Evolutionary conservation across 202 grass and related monocot genomes (phyloP).

Genomic region (Schoenoplectus triqueter): DNA sequence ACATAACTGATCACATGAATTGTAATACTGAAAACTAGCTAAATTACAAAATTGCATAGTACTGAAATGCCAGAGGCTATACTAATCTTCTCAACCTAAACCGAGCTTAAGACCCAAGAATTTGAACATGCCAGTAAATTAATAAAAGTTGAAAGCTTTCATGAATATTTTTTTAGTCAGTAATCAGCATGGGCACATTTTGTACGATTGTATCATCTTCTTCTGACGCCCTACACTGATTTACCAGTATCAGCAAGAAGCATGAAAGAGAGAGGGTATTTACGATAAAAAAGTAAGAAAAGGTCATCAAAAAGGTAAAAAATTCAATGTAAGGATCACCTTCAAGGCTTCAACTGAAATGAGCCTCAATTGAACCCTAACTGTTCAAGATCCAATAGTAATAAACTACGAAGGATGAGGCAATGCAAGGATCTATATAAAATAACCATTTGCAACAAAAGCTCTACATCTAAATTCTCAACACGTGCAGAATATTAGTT

Average conservation of each 20-base stretch:
- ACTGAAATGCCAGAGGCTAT: neutral
- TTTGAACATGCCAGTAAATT: neutral
- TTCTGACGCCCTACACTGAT: neutral
- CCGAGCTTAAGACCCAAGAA: neutral
- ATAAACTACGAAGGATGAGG: neutral
- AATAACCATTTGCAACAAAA: neutral
- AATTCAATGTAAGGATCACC: neutral
- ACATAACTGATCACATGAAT: neutral
- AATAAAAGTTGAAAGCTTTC: neutral
- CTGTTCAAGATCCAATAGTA: neutral
- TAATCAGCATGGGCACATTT: neutral
- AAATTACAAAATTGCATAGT: neutral
- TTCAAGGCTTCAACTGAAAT: neutral
- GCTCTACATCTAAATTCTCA: slow-evolving; percentile 8
- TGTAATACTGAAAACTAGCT: neutral
- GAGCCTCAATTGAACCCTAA: neutral
- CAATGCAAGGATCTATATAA: neutral
- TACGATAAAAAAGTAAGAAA: neutral
- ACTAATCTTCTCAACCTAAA: neutral
- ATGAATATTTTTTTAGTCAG: neutral
- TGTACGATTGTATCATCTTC: slow-evolving; percentile 12
- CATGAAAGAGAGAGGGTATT: neutral
- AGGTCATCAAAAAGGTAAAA: neutral
- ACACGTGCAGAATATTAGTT: neutral
- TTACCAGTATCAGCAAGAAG: neutral